Conservation (phyloP, 306 rosid genomes). For the Cicer judaicum region DNA sequence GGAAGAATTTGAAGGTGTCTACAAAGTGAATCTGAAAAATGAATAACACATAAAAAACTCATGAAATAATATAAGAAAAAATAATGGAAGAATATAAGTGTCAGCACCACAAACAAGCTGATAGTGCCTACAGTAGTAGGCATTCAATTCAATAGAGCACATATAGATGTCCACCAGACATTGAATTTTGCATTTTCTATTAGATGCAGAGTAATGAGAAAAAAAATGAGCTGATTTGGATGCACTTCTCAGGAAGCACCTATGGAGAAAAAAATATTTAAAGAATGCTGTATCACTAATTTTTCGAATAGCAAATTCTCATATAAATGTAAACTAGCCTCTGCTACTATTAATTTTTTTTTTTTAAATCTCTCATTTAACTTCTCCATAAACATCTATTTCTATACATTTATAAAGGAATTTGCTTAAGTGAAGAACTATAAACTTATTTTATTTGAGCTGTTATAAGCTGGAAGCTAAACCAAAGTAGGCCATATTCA, state of each 20-base stretch:
- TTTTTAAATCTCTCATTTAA: neutral
- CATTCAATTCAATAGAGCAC: constrained; percentile 23
- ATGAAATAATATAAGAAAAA: neutral
- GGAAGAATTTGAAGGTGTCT: constrained; percentile 81
- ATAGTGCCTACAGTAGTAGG: neutral
- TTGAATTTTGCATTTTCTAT: constrained; percentile 8
- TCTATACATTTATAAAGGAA: neutral
- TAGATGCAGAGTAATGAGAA: constrained; percentile 3
- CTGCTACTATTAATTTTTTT: neutral
- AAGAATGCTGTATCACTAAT: neutral
- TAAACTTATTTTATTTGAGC: constrained; percentile 5
- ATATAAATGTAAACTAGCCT: neutral
- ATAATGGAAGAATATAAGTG: constrained; percentile 27
- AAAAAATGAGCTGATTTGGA: neutral
- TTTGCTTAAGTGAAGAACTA: neutral
- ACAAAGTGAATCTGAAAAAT: constrained; percentile 73
- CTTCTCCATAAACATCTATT: neutral
- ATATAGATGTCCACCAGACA: constrained; percentile 15
- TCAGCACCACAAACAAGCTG: neutral
- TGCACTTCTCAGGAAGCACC: neutral
- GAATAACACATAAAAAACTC: constrained; percentile 32
- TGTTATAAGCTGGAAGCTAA: constrained; percentile 4
- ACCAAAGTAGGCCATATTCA: neutral
- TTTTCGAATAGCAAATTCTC: neutral
- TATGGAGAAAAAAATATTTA: neutral